Conservation (phyloP, 2,329 filamentous ascomycete species). For the Neurospora crassa region DNA sequence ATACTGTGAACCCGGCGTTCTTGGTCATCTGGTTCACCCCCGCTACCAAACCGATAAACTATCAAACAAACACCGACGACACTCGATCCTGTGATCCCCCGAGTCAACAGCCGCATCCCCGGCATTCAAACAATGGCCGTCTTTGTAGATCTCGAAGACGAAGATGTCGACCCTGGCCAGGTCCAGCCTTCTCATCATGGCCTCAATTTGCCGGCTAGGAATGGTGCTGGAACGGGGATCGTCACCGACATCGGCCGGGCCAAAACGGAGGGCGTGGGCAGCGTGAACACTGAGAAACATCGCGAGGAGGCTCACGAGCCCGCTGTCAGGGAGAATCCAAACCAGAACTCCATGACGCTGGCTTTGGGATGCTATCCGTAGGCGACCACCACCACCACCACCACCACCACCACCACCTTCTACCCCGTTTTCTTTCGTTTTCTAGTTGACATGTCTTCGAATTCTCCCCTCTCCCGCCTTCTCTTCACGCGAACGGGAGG, state of each 20-base stretch:
- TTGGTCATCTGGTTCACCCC: neutral
- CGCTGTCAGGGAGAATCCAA: conserved; percentile 33
- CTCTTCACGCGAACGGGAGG: conserved; percentile 6
- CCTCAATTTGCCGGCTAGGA: conserved; percentile 10
- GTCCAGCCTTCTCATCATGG: conserved; percentile 7
- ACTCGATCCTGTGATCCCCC: neutral
- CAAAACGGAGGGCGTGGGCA: neutral
- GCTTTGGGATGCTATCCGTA: conserved; percentile 62
- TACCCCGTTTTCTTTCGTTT: conserved; percentile 5
- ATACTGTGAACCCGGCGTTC: neutral
- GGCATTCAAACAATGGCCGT: conserved; percentile 19
- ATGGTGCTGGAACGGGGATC: neutral
- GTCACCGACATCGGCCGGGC: neutral
- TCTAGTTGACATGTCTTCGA: conserved; percentile 14
- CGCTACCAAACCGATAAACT: neutral
- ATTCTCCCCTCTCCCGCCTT: conserved; percentile 9
- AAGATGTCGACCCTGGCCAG: conserved; percentile 20
- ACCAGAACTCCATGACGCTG: conserved; percentile 49
- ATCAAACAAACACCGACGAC: neutral
- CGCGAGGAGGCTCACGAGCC: conserved; percentile 11
- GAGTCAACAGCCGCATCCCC: neutral
- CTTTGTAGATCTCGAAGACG: conserved; percentile 24
- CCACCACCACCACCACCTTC: conserved; percentile 23
- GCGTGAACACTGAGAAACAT: neutral
- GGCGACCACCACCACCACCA: conserved; percentile 29